Conservation (phyloP, 768 basidiomycete species). For the Filobasidium wieringae region DNA sequence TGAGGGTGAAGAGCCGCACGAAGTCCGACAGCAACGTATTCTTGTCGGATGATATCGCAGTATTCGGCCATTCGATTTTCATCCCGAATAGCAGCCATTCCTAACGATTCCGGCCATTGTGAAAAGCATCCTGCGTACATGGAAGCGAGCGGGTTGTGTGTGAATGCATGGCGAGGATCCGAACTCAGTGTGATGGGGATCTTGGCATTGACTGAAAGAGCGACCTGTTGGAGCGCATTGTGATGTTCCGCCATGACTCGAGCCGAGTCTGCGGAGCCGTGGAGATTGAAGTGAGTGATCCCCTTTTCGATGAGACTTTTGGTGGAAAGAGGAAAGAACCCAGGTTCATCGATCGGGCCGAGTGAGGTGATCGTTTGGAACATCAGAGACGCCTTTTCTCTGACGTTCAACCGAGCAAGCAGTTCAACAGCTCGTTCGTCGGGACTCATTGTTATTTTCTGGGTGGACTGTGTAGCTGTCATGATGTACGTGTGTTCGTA, state of each 20-base stretch:
- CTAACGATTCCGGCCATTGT: slow-evolving; percentile 11
- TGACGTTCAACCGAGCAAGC: background rate
- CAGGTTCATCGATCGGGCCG: background rate
- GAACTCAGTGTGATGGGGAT: background rate
- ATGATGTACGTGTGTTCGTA: too few relatives aligned
- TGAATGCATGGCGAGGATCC: slow-evolving; percentile 3
- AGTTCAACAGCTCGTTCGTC: background rate
- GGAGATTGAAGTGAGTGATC: background rate
- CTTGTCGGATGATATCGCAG: slow-evolving; percentile 12
- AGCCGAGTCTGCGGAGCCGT: background rate
- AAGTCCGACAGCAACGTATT: slow-evolving; percentile 13
- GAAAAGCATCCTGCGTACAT: slow-evolving; percentile 11
- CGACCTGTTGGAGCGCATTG: background rate
- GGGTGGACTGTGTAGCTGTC: too few relatives aligned
- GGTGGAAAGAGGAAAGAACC: background rate
- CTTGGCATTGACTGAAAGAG: background rate
- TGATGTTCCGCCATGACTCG: background rate
- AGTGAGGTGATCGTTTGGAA: background rate
- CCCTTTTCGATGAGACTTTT: background rate
- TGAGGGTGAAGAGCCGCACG: slow-evolving; percentile 13
- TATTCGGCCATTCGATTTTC: slow-evolving; percentile 10
- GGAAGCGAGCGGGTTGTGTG: background rate
- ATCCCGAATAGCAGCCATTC: slow-evolving; percentile 10
- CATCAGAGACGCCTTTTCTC: background rate
- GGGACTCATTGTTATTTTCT: too few relatives aligned